A percentile compares a stretch with the other conserved stretches of the same genome.
These are phyloP conservation scores for Elsinoe necatrix DNA, from an alignment of 2,329 filamentous ascomycete genomes.

Conservation along the genomic window DNA sequence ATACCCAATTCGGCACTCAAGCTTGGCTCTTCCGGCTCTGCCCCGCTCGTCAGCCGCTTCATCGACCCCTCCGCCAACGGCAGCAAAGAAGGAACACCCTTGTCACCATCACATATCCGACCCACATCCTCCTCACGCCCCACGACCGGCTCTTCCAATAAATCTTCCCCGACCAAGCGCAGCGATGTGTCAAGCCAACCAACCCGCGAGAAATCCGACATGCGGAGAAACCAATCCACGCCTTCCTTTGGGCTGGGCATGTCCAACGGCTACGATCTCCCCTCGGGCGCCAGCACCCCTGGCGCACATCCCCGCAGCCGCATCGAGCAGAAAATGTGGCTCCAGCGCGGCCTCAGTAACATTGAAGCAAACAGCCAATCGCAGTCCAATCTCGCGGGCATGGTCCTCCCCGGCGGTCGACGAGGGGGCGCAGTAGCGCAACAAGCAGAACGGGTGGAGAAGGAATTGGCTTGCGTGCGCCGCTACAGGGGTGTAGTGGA, in stretches of 20 bases:
- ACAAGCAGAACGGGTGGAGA: slow-evolving; percentile 59
- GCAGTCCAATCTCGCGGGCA: slow-evolving; percentile 40
- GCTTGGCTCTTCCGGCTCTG: slow-evolving; percentile 17
- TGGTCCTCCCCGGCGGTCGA: slow-evolving; percentile 31
- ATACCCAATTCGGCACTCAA: not conserved
- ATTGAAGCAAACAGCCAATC: slow-evolving; percentile 53
- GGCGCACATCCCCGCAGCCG: slow-evolving; percentile 42
- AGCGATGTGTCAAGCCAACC: not conserved
- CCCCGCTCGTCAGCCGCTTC: slow-evolving; percentile 39
- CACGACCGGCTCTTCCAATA: not conserved
- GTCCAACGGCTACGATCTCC: slow-evolving; percentile 4
- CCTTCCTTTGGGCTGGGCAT: slow-evolving; percentile 17
- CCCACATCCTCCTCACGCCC: slow-evolving; percentile 11
- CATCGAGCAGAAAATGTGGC: slow-evolving; percentile 66
- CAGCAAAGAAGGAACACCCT: slow-evolving; percentile 32
- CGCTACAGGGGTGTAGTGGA: slow-evolving; percentile 63
- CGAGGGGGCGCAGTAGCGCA: slow-evolving; percentile 46
- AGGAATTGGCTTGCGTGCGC: slow-evolving; percentile 66
- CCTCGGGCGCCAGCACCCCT: slow-evolving; percentile 17
- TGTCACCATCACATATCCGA: slow-evolving; percentile 18
- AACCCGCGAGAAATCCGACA: slow-evolving; percentile 12
- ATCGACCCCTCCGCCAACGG: slow-evolving; percentile 31
- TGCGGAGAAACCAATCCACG: slow-evolving; percentile 18
- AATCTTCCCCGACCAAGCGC: slow-evolving; percentile 11
- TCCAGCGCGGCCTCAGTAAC: slow-evolving; percentile 63